Evolutionary conservation across 371 early-diverging fungal genomes (phyloP).

Genomic region (Syncephalastrum contaminatum): DNA sequence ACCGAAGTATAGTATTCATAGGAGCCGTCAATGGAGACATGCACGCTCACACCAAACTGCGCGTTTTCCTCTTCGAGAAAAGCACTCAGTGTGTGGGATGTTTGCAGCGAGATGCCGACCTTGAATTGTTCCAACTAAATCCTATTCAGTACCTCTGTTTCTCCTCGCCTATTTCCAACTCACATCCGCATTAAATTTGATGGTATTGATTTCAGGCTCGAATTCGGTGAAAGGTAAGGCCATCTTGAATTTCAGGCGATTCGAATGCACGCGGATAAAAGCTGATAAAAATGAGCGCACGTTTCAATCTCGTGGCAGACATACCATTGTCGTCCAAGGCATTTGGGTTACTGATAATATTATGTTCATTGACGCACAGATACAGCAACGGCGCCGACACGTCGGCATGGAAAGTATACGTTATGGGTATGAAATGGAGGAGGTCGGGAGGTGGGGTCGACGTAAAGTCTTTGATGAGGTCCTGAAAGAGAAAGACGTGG

Average conservation of each 20-base stretch:
- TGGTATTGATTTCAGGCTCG: slow-evolving; percentile 56
- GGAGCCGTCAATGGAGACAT: slow-evolving; percentile 53
- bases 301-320: not conserved
- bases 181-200: slow-evolving; percentile 61
- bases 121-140: slow-evolving; percentile 50
- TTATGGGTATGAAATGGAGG: slow-evolving; percentile 71
- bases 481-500: slow-evolving; percentile 79
- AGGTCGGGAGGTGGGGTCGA: slow-evolving; percentile 54
- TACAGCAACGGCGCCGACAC: slow-evolving; percentile 57
- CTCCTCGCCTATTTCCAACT: not conserved
- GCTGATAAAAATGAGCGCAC: slow-evolving; percentile 35
- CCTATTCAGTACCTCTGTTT: not conserved
- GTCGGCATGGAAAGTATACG: slow-evolving; percentile 56
- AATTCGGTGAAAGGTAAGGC: slow-evolving; percentile 61
- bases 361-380: slow-evolving; percentile 79
- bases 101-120: slow-evolving; percentile 59
- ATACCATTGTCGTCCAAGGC: slow-evolving; percentile 79
- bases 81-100: slow-evolving; percentile 72
- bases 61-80: slow-evolving; percentile 60
- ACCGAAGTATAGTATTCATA: slow-evolving; percentile 66
- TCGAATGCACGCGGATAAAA: slow-evolving; percentile 56
- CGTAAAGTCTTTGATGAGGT: slow-evolving; percentile 75
- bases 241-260: slow-evolving; percentile 41
- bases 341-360: slow-evolving; percentile 78
- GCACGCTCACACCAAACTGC: slow-evolving; percentile 54